phyloP scores from a whole-genome alignment of 306 rosid species.

The Luffa aegyptiaca region DNA sequence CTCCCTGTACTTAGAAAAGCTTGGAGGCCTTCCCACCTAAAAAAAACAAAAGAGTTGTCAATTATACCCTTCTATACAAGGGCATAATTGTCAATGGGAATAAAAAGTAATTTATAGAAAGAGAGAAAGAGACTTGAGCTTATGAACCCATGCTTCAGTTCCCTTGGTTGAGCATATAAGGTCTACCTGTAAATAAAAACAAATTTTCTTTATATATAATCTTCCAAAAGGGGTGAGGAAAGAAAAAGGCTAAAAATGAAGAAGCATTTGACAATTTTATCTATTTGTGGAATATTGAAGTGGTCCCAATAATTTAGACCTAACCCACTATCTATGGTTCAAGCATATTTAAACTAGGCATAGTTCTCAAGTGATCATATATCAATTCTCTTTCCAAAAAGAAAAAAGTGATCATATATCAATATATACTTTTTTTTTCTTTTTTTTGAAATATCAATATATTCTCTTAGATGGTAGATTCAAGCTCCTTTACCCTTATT shows the following conservation, averaged over 20 bases:
- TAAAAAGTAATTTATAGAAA: not conserved
- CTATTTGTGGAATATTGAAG: not conserved
- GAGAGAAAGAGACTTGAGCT: constrained; percentile 47
- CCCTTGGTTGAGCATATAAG: constrained; percentile 90
- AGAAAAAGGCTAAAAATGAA: not conserved
- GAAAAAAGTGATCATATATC: not conserved
- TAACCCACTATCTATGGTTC: not conserved
- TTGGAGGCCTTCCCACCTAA: constrained; percentile 78
- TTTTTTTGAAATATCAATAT: too few relatives aligned
- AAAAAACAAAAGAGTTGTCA: not conserved
- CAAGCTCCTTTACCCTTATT: not conserved
- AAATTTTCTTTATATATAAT: not conserved
- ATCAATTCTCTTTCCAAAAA: not conserved
- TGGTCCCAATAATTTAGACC: not conserved
- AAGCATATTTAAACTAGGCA: not conserved
- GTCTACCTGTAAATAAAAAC: constrained; percentile 41
- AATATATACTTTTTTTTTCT: too few relatives aligned
- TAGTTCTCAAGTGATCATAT: not conserved
- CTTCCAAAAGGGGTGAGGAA: not conserved
- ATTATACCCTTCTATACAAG: not conserved
- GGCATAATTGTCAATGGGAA: not conserved
- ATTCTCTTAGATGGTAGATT: not conserved
- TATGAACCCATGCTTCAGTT: constrained; percentile 75
- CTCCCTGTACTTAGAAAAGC: constrained; percentile 44
- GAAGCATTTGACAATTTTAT: not conserved